Conservation (phyloP, 2,329 filamentous ascomycete genomes). For the Rutstroemia sp. region DNA sequence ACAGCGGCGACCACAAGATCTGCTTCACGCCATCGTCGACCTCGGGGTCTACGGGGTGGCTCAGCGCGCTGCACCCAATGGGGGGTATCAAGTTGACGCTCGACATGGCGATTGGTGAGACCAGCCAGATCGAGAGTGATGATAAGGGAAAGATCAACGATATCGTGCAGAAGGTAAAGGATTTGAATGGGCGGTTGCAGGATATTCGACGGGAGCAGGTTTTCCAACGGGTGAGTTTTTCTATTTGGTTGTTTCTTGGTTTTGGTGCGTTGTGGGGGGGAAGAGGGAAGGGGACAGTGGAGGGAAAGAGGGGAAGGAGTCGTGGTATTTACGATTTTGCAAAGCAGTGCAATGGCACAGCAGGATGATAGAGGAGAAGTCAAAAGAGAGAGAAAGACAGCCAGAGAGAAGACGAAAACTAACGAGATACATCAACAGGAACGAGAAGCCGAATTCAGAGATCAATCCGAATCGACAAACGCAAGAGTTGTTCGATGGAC, state of each 20-base stretch:
- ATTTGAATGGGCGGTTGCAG: constrained; percentile 77
- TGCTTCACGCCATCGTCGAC: constrained; percentile 85
- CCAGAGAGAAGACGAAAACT: neutral
- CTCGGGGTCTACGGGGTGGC: constrained; percentile 63
- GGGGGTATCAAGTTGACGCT: constrained; percentile 78
- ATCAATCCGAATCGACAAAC: constrained; percentile 94
- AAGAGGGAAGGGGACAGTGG: no score
- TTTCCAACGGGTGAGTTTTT: constrained; percentile 70
- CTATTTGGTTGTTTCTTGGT: neutral
- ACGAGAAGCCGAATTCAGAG: constrained; percentile 94
- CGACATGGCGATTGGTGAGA: constrained; percentile 91
- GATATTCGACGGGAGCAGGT: constrained; percentile 93
- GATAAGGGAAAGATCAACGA: constrained; percentile 92
- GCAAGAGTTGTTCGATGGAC: constrained; percentile 90
- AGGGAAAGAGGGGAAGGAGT: no score
- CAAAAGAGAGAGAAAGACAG: neutral
- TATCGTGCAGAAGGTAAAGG: constrained; percentile 79
- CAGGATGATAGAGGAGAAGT: no score
- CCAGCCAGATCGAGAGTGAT: constrained; percentile 83
- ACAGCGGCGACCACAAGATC: constrained; percentile 90
- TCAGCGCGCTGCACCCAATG: constrained; percentile 54
- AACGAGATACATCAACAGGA: constrained; percentile 48
- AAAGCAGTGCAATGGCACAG: no score
- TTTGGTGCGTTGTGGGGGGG: no score
- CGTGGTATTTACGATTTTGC: no score